Base-by-base conservation (phyloP, 2,329 filamentous ascomycete species). In the Lachnellula subtilissima region DNA sequence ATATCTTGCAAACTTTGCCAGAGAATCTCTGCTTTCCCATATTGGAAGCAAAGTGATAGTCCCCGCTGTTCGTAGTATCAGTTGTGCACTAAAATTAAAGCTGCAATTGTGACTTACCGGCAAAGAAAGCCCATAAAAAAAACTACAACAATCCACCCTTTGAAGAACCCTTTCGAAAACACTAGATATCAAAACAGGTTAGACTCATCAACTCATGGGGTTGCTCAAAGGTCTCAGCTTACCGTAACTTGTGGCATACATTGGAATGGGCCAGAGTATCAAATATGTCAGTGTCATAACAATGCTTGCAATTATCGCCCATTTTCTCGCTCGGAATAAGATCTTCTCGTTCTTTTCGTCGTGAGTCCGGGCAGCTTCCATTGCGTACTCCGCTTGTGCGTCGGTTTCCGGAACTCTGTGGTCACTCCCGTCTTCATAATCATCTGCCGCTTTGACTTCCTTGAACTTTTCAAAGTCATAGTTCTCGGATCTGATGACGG, bases 51-150 rank as follows among this genome's bases (percentile, higher is more conserved):
- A 37, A 2, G 58, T 64, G 50, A 65, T 65, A 4, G 56, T 59
- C 4, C 52, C 55, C 1, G 63, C 48, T 49, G 4, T 14, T 22
- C 5, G 12, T 22, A 11, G 5, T 22, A 12, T 47, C 12, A 47
- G 43, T 28, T 22, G 5, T 32, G 5, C n/a, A 22, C 43, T 47
- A 5, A 17, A 8, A 5, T 17, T 1, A n/a, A 32, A 23, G 4
- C 9, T 15, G 4, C 25, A 5, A 23, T 25, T 25, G 7, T 7
- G 12, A 48, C 45, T 8, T 48, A 39, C 51, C 55, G 6, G 65
- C 65, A 39, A 58, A 63, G 55, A 65, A 63, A 1, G 62, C 62
- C 65, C 64, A 67, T 4, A 67, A 23, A 42, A 42, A 67, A 66
- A 4, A 60, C 57, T 4, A 67, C 55, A 6, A 63, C 61, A 35